These are phyloP conservation scores for Sarocladiaceae sp. DNA, from an alignment of 2,329 filamentous ascomycete species.

Conservation along the genomic window DNA sequence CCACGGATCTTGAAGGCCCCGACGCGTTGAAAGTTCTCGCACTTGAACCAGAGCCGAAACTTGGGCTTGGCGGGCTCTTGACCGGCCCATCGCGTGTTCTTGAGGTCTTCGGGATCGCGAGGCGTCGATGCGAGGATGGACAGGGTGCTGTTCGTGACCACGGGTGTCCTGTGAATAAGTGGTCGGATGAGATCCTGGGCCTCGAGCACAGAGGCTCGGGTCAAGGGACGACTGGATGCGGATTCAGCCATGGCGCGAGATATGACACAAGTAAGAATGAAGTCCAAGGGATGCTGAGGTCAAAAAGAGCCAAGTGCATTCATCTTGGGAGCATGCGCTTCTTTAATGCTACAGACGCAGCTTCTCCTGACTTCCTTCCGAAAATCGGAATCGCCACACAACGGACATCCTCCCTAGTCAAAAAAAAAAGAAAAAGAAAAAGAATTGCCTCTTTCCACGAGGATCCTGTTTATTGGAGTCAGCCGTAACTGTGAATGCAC, in stretches of 20 bases:
- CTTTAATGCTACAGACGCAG: no score
- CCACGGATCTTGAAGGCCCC: conserved; percentile 91
- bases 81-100: conserved; percentile 50
- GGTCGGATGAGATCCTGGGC: conserved; percentile 69
- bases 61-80: conserved; percentile 54
- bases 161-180: conserved; percentile 76
- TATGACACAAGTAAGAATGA: no score
- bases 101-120: conserved; percentile 46
- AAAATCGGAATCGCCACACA: no score
- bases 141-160: conserved; percentile 73
- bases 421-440: no score
- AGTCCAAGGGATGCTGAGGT: no score
- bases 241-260: conserved; percentile 39
- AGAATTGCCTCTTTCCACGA: no score
- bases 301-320: no score
- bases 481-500: no score
- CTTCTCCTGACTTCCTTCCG: no score
- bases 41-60: conserved; percentile 84
- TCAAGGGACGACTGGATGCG: conserved; percentile 54
- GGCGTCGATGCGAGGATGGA: conserved; percentile 69
- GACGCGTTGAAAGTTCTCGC: conserved; percentile 84
- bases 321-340: no score
- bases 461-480: no score
- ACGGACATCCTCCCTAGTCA: no score
- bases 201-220: conserved; percentile 60